phyloP scores from a whole-genome alignment of 768 basidiomycete species.

The Lentinus tigrinus region DNA sequence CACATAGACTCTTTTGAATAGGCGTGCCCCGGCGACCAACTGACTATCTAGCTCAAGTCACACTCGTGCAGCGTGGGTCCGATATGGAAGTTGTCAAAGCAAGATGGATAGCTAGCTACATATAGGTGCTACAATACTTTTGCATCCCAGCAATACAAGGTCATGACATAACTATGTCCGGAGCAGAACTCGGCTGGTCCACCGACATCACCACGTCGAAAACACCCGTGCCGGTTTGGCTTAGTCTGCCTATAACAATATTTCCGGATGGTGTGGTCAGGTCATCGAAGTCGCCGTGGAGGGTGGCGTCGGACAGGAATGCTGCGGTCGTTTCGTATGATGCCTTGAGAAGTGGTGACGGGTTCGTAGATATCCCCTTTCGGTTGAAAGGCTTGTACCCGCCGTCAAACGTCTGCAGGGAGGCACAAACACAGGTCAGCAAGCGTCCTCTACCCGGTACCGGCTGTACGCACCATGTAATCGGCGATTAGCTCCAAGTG shows the following conservation, averaged over 20 bases:
- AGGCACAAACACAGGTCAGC: background rate
- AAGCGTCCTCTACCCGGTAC: background rate
- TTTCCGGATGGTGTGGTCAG: conserved; percentile 86
- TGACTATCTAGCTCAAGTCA: background rate
- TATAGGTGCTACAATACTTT: conserved; percentile 14
- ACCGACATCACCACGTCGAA: conserved; percentile 82
- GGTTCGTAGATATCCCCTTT: conserved; percentile 87
- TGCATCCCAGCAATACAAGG: background rate
- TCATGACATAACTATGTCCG: conserved; percentile 3
- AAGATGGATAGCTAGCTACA: background rate
- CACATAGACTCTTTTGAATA: background rate
- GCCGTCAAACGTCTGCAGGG: conserved; percentile 87
- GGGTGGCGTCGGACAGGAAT: conserved; percentile 88
- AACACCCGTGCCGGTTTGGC: conserved; percentile 88
- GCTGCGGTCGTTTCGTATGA: conserved; percentile 95
- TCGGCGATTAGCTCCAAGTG: conserved; percentile 98
- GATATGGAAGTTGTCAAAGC: background rate
- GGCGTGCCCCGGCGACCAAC: background rate
- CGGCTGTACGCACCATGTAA: conserved; percentile 79
- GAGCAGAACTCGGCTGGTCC: background rate
- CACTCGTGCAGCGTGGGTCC: background rate
- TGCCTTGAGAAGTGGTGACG: conserved; percentile 95
- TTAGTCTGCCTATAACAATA: conserved; percentile 88
- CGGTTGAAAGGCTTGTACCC: conserved; percentile 99
- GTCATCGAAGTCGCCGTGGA: conserved; percentile 95